Evolutionary conservation across 768 basidiomycete genomes (phyloP), one percentile per base, ranked within the genome.

Genomic region (Mycena galericulata): DNA sequence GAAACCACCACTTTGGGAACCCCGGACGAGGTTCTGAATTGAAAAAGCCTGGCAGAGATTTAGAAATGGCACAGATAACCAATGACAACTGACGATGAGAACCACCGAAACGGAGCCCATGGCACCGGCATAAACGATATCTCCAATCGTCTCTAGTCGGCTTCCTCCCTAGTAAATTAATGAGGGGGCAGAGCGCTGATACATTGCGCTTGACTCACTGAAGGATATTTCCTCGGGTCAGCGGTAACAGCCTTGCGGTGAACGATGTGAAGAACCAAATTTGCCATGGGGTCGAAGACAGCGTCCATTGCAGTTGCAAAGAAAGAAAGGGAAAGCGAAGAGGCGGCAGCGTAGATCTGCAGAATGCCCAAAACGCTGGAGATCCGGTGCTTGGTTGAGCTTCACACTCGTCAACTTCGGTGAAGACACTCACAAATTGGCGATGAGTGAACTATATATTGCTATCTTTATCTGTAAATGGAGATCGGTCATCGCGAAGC

Each of bases 301-400:
- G 88, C 85, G 75, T 91, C 89, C 62, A 89, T 85, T 14, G 83
- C 85, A 2, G 88, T 90, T 8, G 88, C 88, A 54, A 91, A 84
- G 63, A 91, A 77, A 2, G 88, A 88, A 14, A 92, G 80, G 0
- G 88, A 89, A 1, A 84, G 72, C 7, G 87, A 88, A 17, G 86
- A 85, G 45, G 86, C 80, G 15, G 90, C 89, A 5, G 87, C 90
- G 73, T 90, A 92, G 47, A 92, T 85, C 85, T 70, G 70, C 8
- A 70, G 26, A 22, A 22, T 18, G 18, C 64, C 67, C 41, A 72
- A 43, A 50, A 34, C 64, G 62, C 54, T 58, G 67, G 2, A 60
- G 27, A 43, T 38, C 32, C 22, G 15, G 51, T 61, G n/a, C n/a
- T 50, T 18, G 47, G 3, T 24, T 34, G 11, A 43, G 27, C 8